phyloP scores from a whole-genome alignment of 257 asterid genomes.

The Thymus mandschuricus region DNA sequence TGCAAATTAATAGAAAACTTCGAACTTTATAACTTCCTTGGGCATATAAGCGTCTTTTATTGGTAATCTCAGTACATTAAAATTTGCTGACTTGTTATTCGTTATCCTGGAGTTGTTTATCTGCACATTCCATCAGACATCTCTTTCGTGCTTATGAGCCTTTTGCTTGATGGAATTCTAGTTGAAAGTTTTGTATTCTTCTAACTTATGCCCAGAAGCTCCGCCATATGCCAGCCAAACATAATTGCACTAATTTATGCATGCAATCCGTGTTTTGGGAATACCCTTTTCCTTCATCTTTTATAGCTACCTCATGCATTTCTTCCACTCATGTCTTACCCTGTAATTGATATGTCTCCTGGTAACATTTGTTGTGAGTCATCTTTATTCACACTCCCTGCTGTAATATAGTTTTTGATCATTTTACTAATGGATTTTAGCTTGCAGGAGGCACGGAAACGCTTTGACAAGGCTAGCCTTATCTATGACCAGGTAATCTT shows the following conservation, averaged over 20 bases:
- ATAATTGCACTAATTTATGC: background rate
- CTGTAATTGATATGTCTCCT: constrained; percentile 6
- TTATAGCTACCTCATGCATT: constrained; percentile 4
- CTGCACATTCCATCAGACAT: background rate
- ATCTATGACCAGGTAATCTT: constrained; percentile 90
- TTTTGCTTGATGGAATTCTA: constrained; percentile 3
- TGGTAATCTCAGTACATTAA: constrained; percentile 12
- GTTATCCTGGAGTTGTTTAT: constrained; percentile 6
- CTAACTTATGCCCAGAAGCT: background rate
- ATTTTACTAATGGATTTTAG: constrained; percentile 37
- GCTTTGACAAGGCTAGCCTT: constrained; percentile 97
- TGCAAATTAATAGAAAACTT: constrained; percentile 18
- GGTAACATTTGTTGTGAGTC: background rate
- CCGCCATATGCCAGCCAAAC: background rate
- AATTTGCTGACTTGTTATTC: constrained; percentile 5
- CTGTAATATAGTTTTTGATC: constrained; percentile 16
- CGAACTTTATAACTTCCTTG: background rate
- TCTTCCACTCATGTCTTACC: constrained; percentile 16
- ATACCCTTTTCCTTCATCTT: background rate
- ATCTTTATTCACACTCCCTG: constrained; percentile 9
- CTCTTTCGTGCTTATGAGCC: background rate
- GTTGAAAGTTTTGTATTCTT: background rate
- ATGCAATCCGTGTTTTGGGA: background rate
- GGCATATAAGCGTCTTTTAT: constrained; percentile 23
- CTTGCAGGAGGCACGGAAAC: constrained; percentile 96